Evolutionary conservation across 306 rosid species (phyloP), one percentile per base, ranked within the genome.

Genomic region (Leucaena leucocephala): DNA sequence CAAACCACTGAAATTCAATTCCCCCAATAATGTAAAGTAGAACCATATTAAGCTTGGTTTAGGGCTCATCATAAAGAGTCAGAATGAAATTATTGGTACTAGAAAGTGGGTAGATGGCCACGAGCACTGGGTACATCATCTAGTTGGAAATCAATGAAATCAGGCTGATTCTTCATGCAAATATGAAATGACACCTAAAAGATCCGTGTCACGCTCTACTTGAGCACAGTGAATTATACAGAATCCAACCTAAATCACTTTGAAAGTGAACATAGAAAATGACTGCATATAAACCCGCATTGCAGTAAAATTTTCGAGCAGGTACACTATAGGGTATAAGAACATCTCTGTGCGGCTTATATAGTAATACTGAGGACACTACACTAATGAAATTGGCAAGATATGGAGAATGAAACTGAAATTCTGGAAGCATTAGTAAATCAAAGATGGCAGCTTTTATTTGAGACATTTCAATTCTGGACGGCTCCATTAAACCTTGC

Each of bases 211-310:
- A 80, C 81, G 44, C 80, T 71, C 90, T 74, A 81, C 89, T 82
- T 59, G 57, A 82, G 69, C 81, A 71, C 71, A 81, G 84, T 78
- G 89, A 82, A 72, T 78, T 49, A 79, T 88, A 84, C 87, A 80
- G 81, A 57, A 79, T 88, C 86, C 87, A 82, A 81, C 63, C 80
- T 74, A 84, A 72, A 68, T 80, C 82, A 76, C 71, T 65, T 71
- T 35, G 71, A 83, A 74, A 72, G 71, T 73, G 76, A 55, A 59
- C 65, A 67, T 27, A 52, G 76, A 79, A 75, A 78, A 65, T 14
- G 46, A 74, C 69, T 61, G 17, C 44, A 27, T 34, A 68, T 36
- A 43, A 35, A 68, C 62, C 62, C 27, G 19, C 76, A 19, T 45
- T 45, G 55, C 71, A 77, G 78, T 68, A 46, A 73, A 74, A 76